phyloP scores from a whole-genome alignment of 768 basidiomycete species.

The Tricholoma sp. region DNA sequence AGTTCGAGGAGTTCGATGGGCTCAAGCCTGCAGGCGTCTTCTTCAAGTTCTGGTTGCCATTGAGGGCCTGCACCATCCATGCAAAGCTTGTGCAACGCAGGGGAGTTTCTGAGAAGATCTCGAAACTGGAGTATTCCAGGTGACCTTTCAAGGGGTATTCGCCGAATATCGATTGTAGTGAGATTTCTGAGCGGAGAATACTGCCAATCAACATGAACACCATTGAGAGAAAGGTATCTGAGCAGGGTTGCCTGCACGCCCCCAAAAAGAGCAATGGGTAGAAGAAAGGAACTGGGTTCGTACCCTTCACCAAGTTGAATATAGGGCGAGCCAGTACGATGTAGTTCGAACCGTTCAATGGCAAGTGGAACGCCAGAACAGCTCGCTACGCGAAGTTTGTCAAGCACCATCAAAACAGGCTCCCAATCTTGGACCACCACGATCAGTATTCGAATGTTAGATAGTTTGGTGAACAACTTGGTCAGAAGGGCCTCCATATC shows the following conservation, averaged over 20 bases:
- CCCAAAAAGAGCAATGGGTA: constrained; percentile 43
- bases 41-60: constrained; percentile 23
- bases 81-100: constrained; percentile 47
- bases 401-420: constrained; percentile 44
- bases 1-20: constrained; percentile 48
- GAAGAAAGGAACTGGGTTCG: constrained; percentile 27
- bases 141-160: constrained; percentile 46
- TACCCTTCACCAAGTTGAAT: constrained; percentile 39
- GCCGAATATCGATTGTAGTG: constrained; percentile 60
- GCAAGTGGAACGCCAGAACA: constrained; percentile 29
- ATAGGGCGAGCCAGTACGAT: constrained; percentile 47
- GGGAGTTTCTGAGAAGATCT: constrained; percentile 43
- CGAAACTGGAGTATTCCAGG: constrained; percentile 50
- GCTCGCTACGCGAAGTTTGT: constrained; percentile 38
- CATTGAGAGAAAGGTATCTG: constrained; percentile 48
- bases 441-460: constrained; percentile 56
- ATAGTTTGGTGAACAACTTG: constrained; percentile 44
- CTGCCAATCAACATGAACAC: constrained; percentile 58
- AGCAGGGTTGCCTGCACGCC: constrained; percentile 42
- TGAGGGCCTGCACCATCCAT: constrained; percentile 61
- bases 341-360: constrained; percentile 63
- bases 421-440: constrained; percentile 54
- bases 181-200: constrained; percentile 45
- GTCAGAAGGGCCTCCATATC: constrained; percentile 47
- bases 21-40: constrained; percentile 12